Conservation (phyloP, 2,329 filamentous ascomycete genomes). For the Lachnellula subtilissima region DNA sequence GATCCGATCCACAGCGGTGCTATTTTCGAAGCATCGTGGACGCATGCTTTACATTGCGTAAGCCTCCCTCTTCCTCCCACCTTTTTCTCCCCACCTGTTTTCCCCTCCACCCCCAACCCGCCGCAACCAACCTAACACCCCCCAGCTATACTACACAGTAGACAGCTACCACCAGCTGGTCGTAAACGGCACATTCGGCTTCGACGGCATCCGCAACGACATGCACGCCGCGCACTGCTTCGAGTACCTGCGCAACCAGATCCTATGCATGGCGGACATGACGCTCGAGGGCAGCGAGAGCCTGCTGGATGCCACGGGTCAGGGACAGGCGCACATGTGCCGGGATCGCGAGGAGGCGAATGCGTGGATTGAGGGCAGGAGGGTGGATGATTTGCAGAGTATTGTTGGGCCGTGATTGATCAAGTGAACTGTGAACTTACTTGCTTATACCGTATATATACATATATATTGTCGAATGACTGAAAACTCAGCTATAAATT, state of each 20-base stretch:
- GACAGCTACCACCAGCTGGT: slow-evolving; percentile 33
- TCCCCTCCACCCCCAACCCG: background rate
- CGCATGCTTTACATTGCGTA: slow-evolving; percentile 32
- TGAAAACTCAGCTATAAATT: too few species aligned
- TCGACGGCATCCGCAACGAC: slow-evolving; percentile 26
- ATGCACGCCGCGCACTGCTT: slow-evolving; percentile 32
- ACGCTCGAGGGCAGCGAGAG: slow-evolving; percentile 29
- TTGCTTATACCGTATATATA: too few species aligned
- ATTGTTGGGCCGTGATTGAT: slow-evolving; percentile 28
- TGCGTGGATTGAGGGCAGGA: slow-evolving; percentile 30
- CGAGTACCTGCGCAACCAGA: slow-evolving; percentile 32
- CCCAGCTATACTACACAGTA: slow-evolving; percentile 29
- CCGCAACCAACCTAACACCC: background rate
- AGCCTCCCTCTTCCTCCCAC: background rate
- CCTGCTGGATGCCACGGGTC: slow-evolving; percentile 23
- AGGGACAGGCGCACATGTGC: slow-evolving; percentile 32
- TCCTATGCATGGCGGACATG: slow-evolving; percentile 33
- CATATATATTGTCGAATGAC: too few species aligned
- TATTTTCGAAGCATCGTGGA: slow-evolving; percentile 33
- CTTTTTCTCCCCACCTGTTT: background rate
- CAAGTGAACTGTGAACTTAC: too few species aligned
- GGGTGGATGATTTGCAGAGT: slow-evolving; percentile 32
- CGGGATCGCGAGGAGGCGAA: slow-evolving; percentile 30
- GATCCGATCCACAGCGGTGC: slow-evolving; percentile 30
- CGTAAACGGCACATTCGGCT: slow-evolving; percentile 26